A percentile compares a stretch with the other conserved stretches of the same genome.
Evolutionary conservation across 164 flowering plant genomes (phyloP).

Genomic region (Chimonanthus praecox): DNA sequence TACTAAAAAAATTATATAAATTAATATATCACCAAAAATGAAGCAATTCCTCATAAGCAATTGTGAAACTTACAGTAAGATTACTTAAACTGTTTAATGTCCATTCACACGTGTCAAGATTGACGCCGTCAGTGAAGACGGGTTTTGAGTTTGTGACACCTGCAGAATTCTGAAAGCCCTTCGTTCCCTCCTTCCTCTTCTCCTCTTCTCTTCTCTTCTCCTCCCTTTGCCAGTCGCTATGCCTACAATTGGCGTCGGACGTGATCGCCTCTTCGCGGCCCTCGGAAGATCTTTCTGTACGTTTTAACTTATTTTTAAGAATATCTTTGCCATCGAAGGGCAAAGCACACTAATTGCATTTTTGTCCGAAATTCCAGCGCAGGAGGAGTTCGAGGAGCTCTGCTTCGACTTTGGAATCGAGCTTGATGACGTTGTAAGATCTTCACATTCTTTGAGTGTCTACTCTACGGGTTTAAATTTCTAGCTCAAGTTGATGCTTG

Average conservation of each 20-base stretch:
- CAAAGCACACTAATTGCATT: neutral
- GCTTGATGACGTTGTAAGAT: constrained; percentile 89
- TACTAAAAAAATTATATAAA: no score
- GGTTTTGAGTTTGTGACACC: no score
- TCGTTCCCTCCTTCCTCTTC: no score
- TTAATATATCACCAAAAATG: no score
- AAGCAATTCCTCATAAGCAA: no score
- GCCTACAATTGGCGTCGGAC: constrained; percentile 87
- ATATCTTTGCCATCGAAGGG: neutral
- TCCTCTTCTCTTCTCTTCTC: no score
- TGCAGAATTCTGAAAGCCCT: no score
- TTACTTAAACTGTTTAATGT: no score
- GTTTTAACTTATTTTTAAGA: neutral
- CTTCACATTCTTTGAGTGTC: neutral
- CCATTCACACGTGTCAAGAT: no score
- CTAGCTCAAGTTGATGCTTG: neutral
- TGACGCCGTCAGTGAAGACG: no score
- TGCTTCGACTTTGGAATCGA: constrained; percentile 87
- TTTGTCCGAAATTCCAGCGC: constrained; percentile 34
- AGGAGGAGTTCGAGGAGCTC: constrained; percentile 82
- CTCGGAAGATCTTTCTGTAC: constrained; percentile 71
- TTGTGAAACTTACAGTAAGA: no score
- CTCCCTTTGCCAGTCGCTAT: constrained; percentile 20
- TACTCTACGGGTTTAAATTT: neutral
- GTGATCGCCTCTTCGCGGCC: constrained; percentile 74